Conservation (phyloP, 352 stramenopile species). For the Saprolegnia diclina region DNA sequence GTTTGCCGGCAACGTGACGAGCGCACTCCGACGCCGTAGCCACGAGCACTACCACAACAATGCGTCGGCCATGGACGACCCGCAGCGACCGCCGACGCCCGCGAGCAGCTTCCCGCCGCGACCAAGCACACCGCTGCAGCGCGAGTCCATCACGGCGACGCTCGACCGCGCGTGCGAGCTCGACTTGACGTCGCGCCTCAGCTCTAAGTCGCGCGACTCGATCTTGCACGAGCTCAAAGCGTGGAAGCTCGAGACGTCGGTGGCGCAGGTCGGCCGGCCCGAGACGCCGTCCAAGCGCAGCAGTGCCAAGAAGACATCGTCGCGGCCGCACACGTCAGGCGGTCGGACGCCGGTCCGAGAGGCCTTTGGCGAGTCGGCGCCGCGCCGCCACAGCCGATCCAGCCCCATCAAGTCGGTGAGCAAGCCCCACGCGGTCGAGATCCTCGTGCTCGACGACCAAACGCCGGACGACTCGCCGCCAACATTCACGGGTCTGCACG, state of each 20-base stretch:
- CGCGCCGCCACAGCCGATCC: constrained; percentile 9
- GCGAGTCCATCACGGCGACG: constrained; percentile 74
- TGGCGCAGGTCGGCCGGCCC: constrained; percentile 16
- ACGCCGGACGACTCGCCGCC: constrained; percentile 34
- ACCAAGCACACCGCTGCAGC: constrained; percentile 45
- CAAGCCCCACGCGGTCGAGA: constrained; percentile 37
- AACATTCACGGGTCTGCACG: constrained; percentile 50
- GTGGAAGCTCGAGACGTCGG: constrained; percentile 50
- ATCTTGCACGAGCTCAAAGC: constrained; percentile 58
- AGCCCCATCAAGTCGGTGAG: background rate
- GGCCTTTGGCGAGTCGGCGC: constrained; percentile 49
- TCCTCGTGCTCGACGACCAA: constrained; percentile 48
- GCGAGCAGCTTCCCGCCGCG: constrained; percentile 30
- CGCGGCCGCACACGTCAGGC: constrained; percentile 48
- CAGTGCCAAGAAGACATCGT: constrained; percentile 29
- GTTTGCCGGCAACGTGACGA: constrained; percentile 86
- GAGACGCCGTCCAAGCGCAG: constrained; percentile 28
- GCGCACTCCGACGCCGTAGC: constrained; percentile 60
- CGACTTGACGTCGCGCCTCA: constrained; percentile 35
- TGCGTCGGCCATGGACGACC: background rate
- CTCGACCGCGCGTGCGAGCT: constrained; percentile 64
- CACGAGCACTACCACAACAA: constrained; percentile 45
- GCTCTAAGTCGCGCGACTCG: constrained; percentile 54
- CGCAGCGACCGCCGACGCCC: background rate
- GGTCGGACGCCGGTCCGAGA: constrained; percentile 42